Evolutionary conservation across 495 filamentous ascomycete species (phyloP), one percentile per base, ranked within the genome.

Genomic region (Aspergillus wentii): DNA sequence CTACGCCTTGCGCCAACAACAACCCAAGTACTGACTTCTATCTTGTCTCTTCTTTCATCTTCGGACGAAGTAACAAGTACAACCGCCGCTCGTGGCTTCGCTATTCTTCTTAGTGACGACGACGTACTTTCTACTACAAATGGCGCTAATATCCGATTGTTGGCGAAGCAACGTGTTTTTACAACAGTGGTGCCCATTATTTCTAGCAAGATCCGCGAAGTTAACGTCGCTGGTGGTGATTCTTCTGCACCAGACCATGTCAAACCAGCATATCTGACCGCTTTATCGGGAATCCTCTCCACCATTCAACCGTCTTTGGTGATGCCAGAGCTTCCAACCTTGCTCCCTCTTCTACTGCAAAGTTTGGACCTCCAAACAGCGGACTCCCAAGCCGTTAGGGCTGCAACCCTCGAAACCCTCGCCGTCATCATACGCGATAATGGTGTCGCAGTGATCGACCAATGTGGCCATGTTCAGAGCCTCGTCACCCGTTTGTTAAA

Each of bases 311-410:
- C 78, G 16, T 44, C 59, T 13, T 65, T 87, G 29, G 72, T 85
- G 15, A 67, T 77, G 45, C 69, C 76, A 1, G 72, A 80, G 46
- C 65, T 87, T 8, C 66, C 66, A 14, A 68, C 66, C 13, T 62
- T 87, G 14, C 62, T 80, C 5, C 80, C 83, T 0, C 71, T 85
- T n/a, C 73, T 88, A 29, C 71, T 87, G 3, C 83, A 86, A 51
- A 75, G 66, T 32, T 67, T 88, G n/a, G 81, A 86, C 40, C 71
- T 86, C 23, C 57, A 67, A 35, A 64, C 74, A 5, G 43, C 57
- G 9, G 60, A 73, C 37, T 62, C 65, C 10, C 52, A 66, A 4
- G 56, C 64, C n/a, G 72, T 85, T 19, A 79, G 84, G 41, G 61
- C 71, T 23, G 78, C 79, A 17, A 82, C 80, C 2, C 71, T 88